Conservation (phyloP, 805 yeast genomes). For the Ogataea pilisensis region DNA sequence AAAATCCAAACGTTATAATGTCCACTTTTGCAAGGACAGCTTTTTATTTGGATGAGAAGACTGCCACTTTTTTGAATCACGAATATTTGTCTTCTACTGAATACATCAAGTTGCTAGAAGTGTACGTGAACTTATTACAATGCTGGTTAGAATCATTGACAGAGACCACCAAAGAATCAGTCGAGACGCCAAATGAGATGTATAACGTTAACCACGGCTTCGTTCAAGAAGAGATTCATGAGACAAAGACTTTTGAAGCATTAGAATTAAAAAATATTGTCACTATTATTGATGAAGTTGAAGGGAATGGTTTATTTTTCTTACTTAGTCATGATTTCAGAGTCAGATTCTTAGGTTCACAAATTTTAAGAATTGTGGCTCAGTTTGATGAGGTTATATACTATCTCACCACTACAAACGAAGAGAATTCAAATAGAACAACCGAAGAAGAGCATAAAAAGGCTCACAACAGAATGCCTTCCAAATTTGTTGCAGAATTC, state of each 20-base stretch:
- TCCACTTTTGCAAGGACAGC: conserved; percentile 76
- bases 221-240: conserved; percentile 38
- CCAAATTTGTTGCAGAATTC: conserved; percentile 72
- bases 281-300: conserved; percentile 89
- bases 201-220: conserved; percentile 32
- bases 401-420: conserved; percentile 32
- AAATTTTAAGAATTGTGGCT: conserved; percentile 72
- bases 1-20: conserved; percentile 65
- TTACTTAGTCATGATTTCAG: conserved; percentile 81
- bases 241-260: conserved; percentile 50
- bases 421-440: conserved; percentile 5
- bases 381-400: conserved; percentile 82
- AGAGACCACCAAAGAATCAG: conserved; percentile 24
- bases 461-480: conserved; percentile 53
- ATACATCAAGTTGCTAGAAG: conserved; percentile 53
- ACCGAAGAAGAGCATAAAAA: conserved; percentile 19
- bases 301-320: conserved; percentile 91
- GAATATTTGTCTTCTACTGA: conserved; percentile 58
- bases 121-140: conserved; percentile 74
- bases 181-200: conserved; percentile 30
- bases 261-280: conserved; percentile 74
- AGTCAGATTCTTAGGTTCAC: conserved; percentile 69
- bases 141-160: conserved; percentile 77
- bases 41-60: conserved; percentile 71
- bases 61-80: conserved; percentile 49